Conservation (phyloP, 371 early-diverging fungal species). For the Mucor lusitanicus region DNA sequence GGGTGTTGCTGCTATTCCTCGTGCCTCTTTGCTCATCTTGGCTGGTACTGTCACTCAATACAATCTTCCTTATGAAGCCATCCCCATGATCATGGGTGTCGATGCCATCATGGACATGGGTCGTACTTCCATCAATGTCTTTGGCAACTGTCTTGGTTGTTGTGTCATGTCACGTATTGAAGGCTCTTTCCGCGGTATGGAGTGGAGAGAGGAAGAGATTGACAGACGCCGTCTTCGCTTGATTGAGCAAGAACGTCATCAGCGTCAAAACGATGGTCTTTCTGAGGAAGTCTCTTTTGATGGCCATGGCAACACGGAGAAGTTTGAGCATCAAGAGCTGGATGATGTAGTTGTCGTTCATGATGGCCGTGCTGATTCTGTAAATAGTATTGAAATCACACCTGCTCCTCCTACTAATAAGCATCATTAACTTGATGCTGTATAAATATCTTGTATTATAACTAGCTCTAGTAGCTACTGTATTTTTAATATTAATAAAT, state of each 20-base stretch:
- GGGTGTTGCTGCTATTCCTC: constrained; percentile 82
- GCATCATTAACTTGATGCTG: background rate
- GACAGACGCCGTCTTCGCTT: constrained; percentile 22
- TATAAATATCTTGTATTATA: background rate
- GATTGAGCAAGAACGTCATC: background rate
- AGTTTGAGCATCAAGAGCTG: background rate
- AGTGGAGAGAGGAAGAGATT: constrained; percentile 45
- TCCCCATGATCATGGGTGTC: constrained; percentile 69
- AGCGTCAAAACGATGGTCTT: constrained; percentile 4
- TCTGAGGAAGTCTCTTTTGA: constrained; percentile 7
- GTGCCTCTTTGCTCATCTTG: constrained; percentile 59
- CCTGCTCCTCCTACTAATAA: background rate
- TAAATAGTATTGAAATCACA: constrained; percentile 5
- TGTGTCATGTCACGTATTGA: constrained; percentile 76
- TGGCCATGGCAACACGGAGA: background rate
- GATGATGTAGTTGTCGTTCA: constrained; percentile 9
- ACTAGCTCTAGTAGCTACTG: background rate
- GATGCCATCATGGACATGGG: constrained; percentile 86
- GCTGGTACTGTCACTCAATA: constrained; percentile 36
- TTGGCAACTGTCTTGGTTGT: constrained; percentile 76
- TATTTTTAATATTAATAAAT: background rate
- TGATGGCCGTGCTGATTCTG: background rate
- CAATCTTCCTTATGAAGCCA: constrained; percentile 61
- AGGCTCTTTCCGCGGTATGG: constrained; percentile 65
- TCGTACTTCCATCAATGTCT: constrained; percentile 70